phyloP scores from a whole-genome alignment of 2,329 filamentous ascomycete genomes.

The Fusarium buharicum region DNA sequence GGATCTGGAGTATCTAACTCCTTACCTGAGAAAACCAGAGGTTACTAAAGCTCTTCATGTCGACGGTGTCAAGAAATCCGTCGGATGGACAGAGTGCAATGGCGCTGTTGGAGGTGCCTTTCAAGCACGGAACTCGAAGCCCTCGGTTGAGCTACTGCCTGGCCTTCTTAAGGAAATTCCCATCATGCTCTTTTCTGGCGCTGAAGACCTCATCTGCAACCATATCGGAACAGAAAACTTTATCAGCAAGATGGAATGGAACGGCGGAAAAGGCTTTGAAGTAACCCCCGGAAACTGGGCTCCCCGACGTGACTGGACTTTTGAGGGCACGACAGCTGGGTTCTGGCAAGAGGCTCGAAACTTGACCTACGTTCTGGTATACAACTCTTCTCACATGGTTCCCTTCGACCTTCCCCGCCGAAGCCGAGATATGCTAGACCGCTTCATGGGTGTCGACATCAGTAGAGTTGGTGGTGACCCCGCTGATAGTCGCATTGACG shows the following conservation, averaged over 20 bases:
- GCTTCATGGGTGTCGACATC: constrained; percentile 94
- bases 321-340: constrained; percentile 87
- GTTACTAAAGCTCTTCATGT: constrained; percentile 85
- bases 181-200: constrained; percentile 89
- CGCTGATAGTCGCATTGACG: constrained; percentile 82
- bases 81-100: constrained; percentile 92
- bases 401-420: constrained; percentile 91
- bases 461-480: constrained; percentile 84
- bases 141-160: constrained; percentile 79
- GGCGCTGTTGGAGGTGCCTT: constrained; percentile 81
- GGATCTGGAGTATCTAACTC: constrained; percentile 79
- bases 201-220: constrained; percentile 96
- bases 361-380: constrained; percentile 93
- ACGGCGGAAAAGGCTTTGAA: constrained; percentile 91
- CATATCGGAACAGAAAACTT: constrained; percentile 92
- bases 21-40: constrained; percentile 85
- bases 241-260: constrained; percentile 92
- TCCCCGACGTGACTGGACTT: constrained; percentile 92
- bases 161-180: constrained; percentile 80
- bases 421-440: constrained; percentile 94
- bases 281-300: constrained; percentile 87
- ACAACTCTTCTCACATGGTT: constrained; percentile 98
- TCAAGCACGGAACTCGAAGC: constrained; percentile 73
- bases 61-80: constrained; percentile 76
- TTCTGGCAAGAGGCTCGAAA: constrained; percentile 96